phyloP scores from a whole-genome alignment of 2,329 filamentous ascomycete genomes.

The Penicillium sp. region DNA sequence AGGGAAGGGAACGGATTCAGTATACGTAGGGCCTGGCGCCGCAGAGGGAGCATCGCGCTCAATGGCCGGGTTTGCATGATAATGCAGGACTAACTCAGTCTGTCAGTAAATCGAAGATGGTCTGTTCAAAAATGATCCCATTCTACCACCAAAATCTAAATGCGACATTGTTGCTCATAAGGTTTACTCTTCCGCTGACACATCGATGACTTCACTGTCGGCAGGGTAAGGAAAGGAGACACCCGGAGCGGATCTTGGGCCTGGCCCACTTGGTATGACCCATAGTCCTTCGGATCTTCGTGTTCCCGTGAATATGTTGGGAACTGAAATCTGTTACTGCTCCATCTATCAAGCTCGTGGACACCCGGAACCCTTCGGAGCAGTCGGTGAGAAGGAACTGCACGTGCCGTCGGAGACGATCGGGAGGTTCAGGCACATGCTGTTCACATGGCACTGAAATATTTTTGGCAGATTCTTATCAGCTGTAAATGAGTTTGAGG shows the following conservation, averaged over 20 bases:
- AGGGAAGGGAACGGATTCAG: not conserved
- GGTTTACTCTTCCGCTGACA: conserved; percentile 18
- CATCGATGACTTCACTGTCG: conserved; percentile 26
- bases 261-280: conserved; percentile 11
- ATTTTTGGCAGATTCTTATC: not conserved
- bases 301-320: conserved; percentile 12
- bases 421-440: conserved; percentile 14
- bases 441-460: conserved; percentile 14
- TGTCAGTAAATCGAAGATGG: not conserved
- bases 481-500: not conserved
- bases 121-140: not conserved
- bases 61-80: conserved; percentile 17
- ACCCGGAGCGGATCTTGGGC: conserved; percentile 14
- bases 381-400: conserved; percentile 15
- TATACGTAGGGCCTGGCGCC: conserved; percentile 3
- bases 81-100: not conserved
- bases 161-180: not conserved
- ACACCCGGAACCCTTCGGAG: conserved; percentile 22
- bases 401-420: conserved; percentile 15
- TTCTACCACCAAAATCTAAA: not conserved
- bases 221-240: conserved; percentile 12
- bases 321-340: not conserved
- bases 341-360: conserved; percentile 12
- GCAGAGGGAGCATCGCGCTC: conserved; percentile 11
- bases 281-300: conserved; percentile 11